Percentiles rank a stretch among this genome's conserved stretches.
phyloP scores from a whole-genome alignment of 2,329 filamentous ascomycete genomes.

The Fusarium palustre region DNA sequence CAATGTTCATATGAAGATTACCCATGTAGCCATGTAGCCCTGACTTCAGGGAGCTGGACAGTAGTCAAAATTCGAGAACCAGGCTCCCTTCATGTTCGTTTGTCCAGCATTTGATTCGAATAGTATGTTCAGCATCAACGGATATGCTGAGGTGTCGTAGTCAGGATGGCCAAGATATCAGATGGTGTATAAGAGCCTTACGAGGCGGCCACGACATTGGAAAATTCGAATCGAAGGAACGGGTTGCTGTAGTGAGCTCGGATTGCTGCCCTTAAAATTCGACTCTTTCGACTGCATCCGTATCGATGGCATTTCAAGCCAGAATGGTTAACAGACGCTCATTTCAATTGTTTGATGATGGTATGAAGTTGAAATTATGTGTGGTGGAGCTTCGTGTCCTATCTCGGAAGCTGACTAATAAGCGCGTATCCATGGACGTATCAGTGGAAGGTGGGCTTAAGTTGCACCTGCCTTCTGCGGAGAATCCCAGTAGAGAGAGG shows the following conservation, averaged over 20 bases:
- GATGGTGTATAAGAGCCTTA: neutral
- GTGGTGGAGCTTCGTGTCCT: slow-evolving; percentile 25
- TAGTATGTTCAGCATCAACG: neutral
- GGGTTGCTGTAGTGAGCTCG: no score
- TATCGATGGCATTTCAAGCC: neutral
- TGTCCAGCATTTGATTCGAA: neutral
- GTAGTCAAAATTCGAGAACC: neutral
- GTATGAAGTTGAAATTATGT: slow-evolving; percentile 37
- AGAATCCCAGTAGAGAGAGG: slow-evolving; percentile 27
- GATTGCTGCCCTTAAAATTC: no score
- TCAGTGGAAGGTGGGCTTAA: slow-evolving; percentile 18
- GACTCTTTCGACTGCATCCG: no score
- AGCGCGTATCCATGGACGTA: slow-evolving; percentile 11
- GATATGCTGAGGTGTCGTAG: neutral
- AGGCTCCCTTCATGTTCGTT: neutral
- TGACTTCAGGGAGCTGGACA: slow-evolving; percentile 32
- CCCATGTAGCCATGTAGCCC: slow-evolving; percentile 2
- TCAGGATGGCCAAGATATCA: neutral
- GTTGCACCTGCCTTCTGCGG: slow-evolving; percentile 33
- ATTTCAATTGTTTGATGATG: slow-evolving; percentile 15
- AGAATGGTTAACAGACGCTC: neutral
- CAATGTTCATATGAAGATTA: neutral
- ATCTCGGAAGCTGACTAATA: slow-evolving; percentile 34
- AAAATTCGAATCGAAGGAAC: neutral
- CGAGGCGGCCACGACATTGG: neutral